Evolutionary conservation across 192 early-diverging fungal species (phyloP).

Genomic region (Entomortierella beljakovae): DNA sequence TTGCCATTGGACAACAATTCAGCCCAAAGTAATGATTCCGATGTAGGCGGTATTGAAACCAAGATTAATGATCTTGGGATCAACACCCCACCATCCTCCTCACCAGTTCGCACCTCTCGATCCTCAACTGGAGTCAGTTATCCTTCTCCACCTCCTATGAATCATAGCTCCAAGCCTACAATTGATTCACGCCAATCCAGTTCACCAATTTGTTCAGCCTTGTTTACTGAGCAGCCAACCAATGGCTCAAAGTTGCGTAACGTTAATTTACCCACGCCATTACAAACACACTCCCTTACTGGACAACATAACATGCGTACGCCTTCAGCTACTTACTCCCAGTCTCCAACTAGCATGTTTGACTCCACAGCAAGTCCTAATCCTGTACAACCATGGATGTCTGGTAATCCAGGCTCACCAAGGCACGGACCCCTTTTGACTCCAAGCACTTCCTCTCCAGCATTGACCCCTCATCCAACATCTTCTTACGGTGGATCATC

Average conservation of each 20-base stretch:
- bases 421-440: constrained; percentile 46
- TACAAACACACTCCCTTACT: constrained; percentile 25
- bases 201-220: neutral
- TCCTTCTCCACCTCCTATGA: constrained; percentile 21
- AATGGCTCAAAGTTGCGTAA: constrained; percentile 2
- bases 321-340: neutral
- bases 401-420: constrained; percentile 10
- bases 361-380: neutral
- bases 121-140: constrained; percentile 19
- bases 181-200: constrained; percentile 10
- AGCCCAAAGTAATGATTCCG: neutral
- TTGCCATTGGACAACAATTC: constrained; percentile 24
- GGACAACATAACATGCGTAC: neutral
- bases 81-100: constrained; percentile 1
- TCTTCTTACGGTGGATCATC: constrained; percentile 10
- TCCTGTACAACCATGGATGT: constrained; percentile 13
- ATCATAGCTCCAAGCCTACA: constrained; percentile 3
- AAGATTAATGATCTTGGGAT: constrained; percentile 26
- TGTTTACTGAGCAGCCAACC: constrained; percentile 4
- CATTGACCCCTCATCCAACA: constrained; percentile 19
- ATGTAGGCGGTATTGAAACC: constrained; percentile 20
- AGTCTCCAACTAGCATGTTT: neutral
- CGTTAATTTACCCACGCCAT: constrained; percentile 14
- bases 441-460: constrained; percentile 20
- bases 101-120: neutral